Evolutionary conservation across 768 basidiomycete genomes (phyloP), one percentile per base, ranked within the genome.

Genomic region (Hydnomerulius pinastri): DNA sequence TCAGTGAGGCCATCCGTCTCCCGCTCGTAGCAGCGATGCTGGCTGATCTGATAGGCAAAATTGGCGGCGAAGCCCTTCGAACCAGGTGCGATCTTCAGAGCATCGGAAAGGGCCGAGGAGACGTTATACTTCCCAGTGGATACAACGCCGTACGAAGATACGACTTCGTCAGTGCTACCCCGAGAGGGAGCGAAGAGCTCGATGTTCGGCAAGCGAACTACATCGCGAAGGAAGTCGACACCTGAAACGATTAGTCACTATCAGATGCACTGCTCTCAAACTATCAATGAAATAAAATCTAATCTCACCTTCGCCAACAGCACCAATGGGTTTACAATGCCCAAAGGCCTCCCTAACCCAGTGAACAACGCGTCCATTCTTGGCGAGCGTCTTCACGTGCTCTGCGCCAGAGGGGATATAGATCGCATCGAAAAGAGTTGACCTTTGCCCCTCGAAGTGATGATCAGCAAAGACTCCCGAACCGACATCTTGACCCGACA

Each of bases 291-390:
- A 21, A 36, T 13, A 33, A 6, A 4, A 30, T 15, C 55, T 12
- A 18, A 50, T 55, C 66, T 25, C 36, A 81, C 85, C 85, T 63
- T 82, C 77, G 9, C 91, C 92, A 39, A 86, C 73, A 1, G 84
- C 90, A 2, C 82, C 88, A 50, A 96, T 89, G 15, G 86, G 66
- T 72, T 94, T 94, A 70, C 83, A 86, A 67, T 94, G 92, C 18
- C 87, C 87, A 69, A 89, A 94, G 2, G 90, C 85, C 68, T 94
- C 92, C 38, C 88, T 79, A 3, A 88, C 79, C 77, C 86, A 92
- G 63, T 95, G 90, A n/a, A 91, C 70, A 7, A 77, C 77, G 17
- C 92, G 79, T 4, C 92, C 93, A 42, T 78, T 80, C 56, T 75
- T 74, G 7, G 72, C 62, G 29, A 92, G 75, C 25, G 74, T 62